Evolutionary conservation across 2,329 filamentous ascomycete species (phyloP), one percentile per base, ranked within the genome.

Genomic region (Clonostachys solani): DNA sequence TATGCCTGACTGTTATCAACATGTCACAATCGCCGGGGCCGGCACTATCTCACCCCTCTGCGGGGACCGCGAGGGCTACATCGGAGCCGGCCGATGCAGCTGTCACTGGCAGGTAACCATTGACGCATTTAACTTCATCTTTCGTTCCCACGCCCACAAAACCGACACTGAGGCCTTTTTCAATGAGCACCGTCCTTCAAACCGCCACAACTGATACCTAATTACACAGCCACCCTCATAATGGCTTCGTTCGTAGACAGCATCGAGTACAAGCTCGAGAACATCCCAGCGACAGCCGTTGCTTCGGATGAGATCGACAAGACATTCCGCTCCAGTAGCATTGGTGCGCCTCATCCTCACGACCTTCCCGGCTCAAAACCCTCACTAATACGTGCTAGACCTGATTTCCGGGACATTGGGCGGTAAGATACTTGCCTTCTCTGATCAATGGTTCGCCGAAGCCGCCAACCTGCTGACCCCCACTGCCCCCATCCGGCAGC

Each of bases 391-490:
- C 33, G 15, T 38, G 10, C 37, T 50, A 85, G 82, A 86, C 59
- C 69, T 86, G 44, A 66, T 84, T 47, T 86, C 81, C 40, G 74
- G 75, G 7, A 69, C 78, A 7, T 65, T 87, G 41, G 83, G 81
- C 51, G 81, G 82, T 49, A 82, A 79, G 61, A 71, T 87, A 48
- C 72, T 86, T 16, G 84, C 73, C 48, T 83, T 77, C 63, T 86
- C 83, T 43, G 80, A 87, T 60, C 71, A 87, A 66, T 86, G 81
- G 80, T 87, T 87, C 59, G 83, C 83, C 40, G 78, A 83, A 54
- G 83, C 83, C 18, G 58, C 69, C 49, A 86, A 86, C 62, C 72
- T 87, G 48, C 62, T 86, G 51, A 87, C 77, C 33, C 80, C 81
- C n/a, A 80, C 75, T 19, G 62, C 81, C 33, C 82, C 83, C 36